Base-by-base conservation (phyloP, 176 grass and related monocot genomes). In the Dactylis glomerata region DNA sequence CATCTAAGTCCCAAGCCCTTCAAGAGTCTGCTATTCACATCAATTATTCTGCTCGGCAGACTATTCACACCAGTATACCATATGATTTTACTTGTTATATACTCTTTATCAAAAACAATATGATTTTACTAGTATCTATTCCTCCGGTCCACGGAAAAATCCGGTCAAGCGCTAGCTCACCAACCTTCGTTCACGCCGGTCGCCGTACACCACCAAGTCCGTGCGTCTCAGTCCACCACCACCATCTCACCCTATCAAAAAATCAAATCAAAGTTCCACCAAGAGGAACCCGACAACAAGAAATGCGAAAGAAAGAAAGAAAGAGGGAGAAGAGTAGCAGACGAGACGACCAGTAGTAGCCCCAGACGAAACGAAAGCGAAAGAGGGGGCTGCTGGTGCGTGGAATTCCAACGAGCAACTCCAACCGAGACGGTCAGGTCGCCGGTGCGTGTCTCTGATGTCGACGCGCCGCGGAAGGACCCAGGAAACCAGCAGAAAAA, bases 331-430 rank as follows among this genome's bases (percentile, higher is more conserved):
- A 32, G 44, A 3, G 71, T 10, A 74, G 42, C 71, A 74, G 71
- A 6, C 71, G 44, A 72, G 38, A 26, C 40, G 68, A 27, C 38
- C 58, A 22, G 54, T 30, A 13, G 11, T 13, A 28, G 38, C 37
- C 23, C 37, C 34, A 44, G 68, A 71, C 12, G 38, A 71, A 15
- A 70, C 0, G 64, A 37, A 22, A 22, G 64, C 32, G 30, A 65
- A 66, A 34, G 68, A 16, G 40, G n/a, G 24, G 68, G 68, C 24
- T 73, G 70, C 31, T 7, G 34, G 4, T 64, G 61, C 42, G 75
- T 68, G 78, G 85, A 82, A 87, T 82, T 82, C 22, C 36, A 7
- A 28, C 49, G 64, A 67, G 54, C 84, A 67, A 67, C 69, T 63
- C 68, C 77, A 57, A 23, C 49, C 49, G 74, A 76, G 54, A n/a